Conservation (phyloP, 2,329 filamentous ascomycete species). For the Akanthomyces lecanii region DNA sequence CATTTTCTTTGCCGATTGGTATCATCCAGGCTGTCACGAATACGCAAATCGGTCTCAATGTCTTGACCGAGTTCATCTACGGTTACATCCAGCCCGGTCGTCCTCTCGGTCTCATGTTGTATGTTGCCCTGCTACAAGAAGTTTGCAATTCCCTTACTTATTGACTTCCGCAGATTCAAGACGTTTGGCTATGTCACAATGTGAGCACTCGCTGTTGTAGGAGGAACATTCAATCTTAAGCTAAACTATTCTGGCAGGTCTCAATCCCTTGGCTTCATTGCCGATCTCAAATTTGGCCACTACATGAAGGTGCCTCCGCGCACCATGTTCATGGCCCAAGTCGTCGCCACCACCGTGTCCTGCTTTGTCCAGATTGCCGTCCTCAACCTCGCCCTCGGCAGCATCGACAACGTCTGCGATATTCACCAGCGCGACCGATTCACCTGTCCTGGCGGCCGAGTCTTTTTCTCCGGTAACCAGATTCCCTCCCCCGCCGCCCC, state of each 20-base stretch:
- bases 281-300: conserved; percentile 66
- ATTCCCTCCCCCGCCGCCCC: neutral
- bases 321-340: conserved; percentile 63
- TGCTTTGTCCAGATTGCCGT: conserved; percentile 64
- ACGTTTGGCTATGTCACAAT: conserved; percentile 61
- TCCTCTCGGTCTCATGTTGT: conserved; percentile 71
- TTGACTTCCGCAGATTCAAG: conserved; percentile 46
- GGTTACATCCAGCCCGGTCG: conserved; percentile 72
- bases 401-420: conserved; percentile 62
- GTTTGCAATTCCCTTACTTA: neutral
- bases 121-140: conserved; percentile 20
- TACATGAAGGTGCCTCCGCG: conserved; percentile 69
- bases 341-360: conserved; percentile 61
- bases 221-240: neutral
- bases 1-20: conserved; percentile 62
- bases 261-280: conserved; percentile 60
- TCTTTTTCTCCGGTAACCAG: conserved; percentile 56
- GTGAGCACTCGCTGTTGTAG: conserved; percentile 25
- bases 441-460: conserved; percentile 58
- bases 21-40: conserved; percentile 69
- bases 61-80: conserved; percentile 69
- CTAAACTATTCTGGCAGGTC: conserved; percentile 31
- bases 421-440: conserved; percentile 54
- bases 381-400: conserved; percentile 56
- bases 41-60: conserved; percentile 68